phyloP scores from a whole-genome alignment of 495 filamentous ascomycete species.

The Daldinia vernicosa region DNA sequence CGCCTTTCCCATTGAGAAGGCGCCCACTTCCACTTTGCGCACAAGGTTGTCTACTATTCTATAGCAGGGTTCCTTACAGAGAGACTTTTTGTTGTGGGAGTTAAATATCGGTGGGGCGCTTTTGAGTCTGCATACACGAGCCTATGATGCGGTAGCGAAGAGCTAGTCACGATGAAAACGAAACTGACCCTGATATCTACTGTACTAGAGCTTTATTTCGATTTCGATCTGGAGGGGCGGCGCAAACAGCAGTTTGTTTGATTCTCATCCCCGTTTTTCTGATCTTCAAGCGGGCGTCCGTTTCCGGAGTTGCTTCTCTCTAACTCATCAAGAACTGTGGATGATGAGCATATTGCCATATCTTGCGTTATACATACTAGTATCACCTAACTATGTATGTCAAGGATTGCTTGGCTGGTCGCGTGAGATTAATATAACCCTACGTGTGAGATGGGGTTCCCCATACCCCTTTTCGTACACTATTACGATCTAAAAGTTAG shows the following conservation, averaged over 20 bases:
- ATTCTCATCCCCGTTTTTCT: neutral
- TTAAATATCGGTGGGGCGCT: neutral
- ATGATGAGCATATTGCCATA: neutral
- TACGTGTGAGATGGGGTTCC: neutral
- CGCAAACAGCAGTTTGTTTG: neutral
- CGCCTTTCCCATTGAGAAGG: too few relatives aligned
- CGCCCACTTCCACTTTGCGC: too few relatives aligned
- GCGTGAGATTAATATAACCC: neutral
- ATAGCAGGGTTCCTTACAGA: too few relatives aligned
- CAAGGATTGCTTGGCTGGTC: neutral
- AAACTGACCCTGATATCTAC: neutral
- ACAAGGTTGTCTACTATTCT: too few relatives aligned
- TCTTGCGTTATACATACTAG: neutral
- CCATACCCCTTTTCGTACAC: slow-evolving; percentile 1
- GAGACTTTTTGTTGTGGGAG: too few relatives aligned
- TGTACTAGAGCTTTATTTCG: neutral
- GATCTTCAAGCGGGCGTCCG: neutral
- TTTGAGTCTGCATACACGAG: neutral
- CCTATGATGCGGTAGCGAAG: neutral
- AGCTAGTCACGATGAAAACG: neutral
- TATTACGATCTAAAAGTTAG: neutral
- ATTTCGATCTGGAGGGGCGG: neutral
- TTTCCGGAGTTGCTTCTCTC: neutral
- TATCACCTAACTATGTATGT: neutral
- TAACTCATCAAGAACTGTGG: neutral